Evolutionary conservation across 441 rosid species (phyloP).

Genomic region (Manihot esculenta): DNA sequence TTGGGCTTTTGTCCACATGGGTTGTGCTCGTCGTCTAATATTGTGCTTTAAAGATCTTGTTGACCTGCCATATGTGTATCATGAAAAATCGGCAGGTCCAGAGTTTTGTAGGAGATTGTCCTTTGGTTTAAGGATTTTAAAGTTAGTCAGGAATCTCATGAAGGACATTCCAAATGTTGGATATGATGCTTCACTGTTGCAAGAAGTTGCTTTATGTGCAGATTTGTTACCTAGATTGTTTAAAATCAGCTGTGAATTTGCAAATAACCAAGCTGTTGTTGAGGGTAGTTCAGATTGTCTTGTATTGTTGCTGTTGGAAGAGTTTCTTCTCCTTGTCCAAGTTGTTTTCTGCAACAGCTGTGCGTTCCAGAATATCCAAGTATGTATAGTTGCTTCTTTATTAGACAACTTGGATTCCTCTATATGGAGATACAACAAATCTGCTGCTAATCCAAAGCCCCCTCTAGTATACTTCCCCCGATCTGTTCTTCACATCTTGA

Average conservation of each 20-base stretch:
- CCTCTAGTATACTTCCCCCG: constrained; percentile 86
- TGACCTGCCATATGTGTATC: constrained; percentile 50
- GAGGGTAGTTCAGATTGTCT: constrained; percentile 88
- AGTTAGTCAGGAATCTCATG: constrained; percentile 71
- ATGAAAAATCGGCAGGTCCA: constrained; percentile 63
- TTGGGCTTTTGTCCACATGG: constrained; percentile 83
- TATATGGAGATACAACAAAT: constrained; percentile 70
- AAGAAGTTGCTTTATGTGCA: constrained; percentile 70
- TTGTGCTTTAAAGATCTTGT: constrained; percentile 66
- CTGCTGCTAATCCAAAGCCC: constrained; percentile 50
- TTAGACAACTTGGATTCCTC: constrained; percentile 74
- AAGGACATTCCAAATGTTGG: constrained; percentile 69
- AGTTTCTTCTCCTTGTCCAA: constrained; percentile 82
- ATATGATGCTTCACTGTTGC: constrained; percentile 64
- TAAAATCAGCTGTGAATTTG: constrained; percentile 62
- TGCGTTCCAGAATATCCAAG: constrained; percentile 70
- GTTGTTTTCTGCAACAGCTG: constrained; percentile 65
- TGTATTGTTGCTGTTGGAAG: constrained; percentile 72
- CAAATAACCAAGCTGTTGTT: constrained; percentile 46
- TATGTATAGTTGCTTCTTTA: constrained; percentile 75
- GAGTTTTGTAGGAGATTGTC: constrained; percentile 60
- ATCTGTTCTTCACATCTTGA: constrained; percentile 59
- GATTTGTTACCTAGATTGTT: constrained; percentile 67
- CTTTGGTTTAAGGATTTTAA: constrained; percentile 75
- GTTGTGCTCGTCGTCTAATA: constrained; percentile 65